Evolutionary conservation across 2,329 filamentous ascomycete genomes (phyloP).

Genomic region (Fusarium setosum): DNA sequence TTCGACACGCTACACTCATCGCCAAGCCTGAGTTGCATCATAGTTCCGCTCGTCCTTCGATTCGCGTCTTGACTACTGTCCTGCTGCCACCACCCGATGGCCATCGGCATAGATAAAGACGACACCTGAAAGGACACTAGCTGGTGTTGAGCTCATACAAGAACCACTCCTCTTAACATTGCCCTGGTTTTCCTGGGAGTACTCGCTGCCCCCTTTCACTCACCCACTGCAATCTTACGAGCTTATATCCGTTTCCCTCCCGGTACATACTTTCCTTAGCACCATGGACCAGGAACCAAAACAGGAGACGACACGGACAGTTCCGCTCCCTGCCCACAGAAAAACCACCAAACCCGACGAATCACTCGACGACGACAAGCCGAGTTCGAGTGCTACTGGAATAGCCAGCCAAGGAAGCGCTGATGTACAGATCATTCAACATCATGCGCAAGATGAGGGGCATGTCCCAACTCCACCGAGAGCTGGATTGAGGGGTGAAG

Average conservation of each 20-base stretch:
- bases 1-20: background rate
- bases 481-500: background rate
- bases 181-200: background rate
- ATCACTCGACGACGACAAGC: background rate
- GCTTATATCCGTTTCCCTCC: constrained; percentile 32
- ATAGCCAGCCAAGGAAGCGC: background rate
- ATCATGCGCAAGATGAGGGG: background rate
- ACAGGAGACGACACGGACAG: constrained; percentile 14
- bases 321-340: constrained; percentile 10
- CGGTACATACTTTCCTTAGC: constrained; percentile 13
- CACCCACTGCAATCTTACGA: background rate
- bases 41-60: background rate
- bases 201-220: background rate
- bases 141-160: background rate
- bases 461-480: background rate
- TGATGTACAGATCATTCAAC: background rate
- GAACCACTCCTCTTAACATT: background rate
- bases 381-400: background rate
- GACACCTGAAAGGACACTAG: background rate
- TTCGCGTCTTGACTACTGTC: background rate
- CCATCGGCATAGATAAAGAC: background rate
- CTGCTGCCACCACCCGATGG: background rate
- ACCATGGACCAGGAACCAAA: constrained; percentile 20
- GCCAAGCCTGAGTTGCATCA: background rate
- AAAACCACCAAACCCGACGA: constrained; percentile 12